These are phyloP conservation scores for Solanum arcanum DNA, from an alignment of 257 asterid genomes.

Conservation along the genomic window DNA sequence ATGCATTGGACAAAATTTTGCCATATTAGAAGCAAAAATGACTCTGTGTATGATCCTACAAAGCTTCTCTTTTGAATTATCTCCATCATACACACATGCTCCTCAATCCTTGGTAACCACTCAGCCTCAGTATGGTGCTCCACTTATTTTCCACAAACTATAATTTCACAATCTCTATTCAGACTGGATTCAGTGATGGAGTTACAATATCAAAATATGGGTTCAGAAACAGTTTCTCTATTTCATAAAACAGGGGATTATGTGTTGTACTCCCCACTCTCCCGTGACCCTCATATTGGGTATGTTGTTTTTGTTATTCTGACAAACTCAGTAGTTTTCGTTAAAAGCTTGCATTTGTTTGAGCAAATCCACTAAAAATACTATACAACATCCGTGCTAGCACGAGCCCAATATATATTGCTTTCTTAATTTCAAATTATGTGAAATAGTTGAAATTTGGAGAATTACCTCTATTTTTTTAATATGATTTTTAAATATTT, in stretches of 20 bases:
- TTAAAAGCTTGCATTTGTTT: neutral
- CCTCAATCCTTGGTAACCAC: neutral
- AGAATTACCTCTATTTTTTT: no score
- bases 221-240: no score
- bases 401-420: neutral
- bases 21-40: conserved; percentile 21
- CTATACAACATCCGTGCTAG: fast-evolving
- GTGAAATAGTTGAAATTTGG: neutral
- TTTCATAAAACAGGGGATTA: no score
- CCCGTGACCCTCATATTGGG: neutral
- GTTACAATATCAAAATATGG: no score
- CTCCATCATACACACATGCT: conserved; percentile 24
- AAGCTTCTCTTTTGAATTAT: conserved; percentile 15
- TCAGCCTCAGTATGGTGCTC: conserved; percentile 28
- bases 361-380: fast-evolving
- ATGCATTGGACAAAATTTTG: conserved; percentile 24
- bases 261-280: neutral
- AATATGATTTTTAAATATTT: no score
- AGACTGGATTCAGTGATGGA: neutral
- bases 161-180: neutral
- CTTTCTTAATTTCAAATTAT: no score
- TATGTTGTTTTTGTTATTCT: neutral
- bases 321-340: neutral
- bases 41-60: conserved; percentile 22
- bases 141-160: conserved; percentile 10